These are phyloP conservation scores for Cyclotella baltica DNA, from an alignment of 108 stramenopile genomes.

Conservation along the genomic window DNA sequence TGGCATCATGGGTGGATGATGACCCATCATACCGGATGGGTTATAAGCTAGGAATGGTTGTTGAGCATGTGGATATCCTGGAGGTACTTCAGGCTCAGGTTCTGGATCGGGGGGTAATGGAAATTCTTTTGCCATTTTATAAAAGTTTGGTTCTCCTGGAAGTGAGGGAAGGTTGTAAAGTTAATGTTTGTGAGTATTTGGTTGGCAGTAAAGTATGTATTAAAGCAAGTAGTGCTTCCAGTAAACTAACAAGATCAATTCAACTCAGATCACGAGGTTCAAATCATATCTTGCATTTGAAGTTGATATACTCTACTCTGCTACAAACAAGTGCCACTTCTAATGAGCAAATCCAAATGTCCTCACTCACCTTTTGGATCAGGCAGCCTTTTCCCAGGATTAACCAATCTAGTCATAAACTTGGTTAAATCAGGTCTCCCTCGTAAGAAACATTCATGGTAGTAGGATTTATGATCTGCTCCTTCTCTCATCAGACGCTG, in stretches of 20 bases:
- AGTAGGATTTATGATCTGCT: slow-evolving; percentile 49
- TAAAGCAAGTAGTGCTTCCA: no score
- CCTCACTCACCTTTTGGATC: slow-evolving; percentile 24
- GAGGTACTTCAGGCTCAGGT: neutral
- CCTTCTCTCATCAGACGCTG: slow-evolving; percentile 26
- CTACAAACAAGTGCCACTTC: neutral
- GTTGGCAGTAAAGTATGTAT: no score
- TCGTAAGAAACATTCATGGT: slow-evolving; percentile 55
- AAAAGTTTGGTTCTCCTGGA: slow-evolving; percentile 19
- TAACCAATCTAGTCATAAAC: slow-evolving; percentile 34
- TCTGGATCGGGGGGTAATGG: slow-evolving; percentile 18
- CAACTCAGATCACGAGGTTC: neutral
- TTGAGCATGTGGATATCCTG: neutral
- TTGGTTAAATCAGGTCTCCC: slow-evolving; percentile 45
- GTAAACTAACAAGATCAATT: no score
- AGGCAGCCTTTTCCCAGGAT: slow-evolving; percentile 43
- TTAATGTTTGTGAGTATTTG: neutral
- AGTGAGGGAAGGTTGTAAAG: neutral
- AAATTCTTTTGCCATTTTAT: slow-evolving; percentile 18
- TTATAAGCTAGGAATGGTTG: neutral
- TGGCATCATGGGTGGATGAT: neutral
- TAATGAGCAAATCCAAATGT: neutral
- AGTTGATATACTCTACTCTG: neutral
- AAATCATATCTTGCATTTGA: neutral
- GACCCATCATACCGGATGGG: neutral